Evolutionary conservation across 2,329 filamentous ascomycete genomes (phyloP).

Genomic region (Aspergillus costaricaensis): DNA sequence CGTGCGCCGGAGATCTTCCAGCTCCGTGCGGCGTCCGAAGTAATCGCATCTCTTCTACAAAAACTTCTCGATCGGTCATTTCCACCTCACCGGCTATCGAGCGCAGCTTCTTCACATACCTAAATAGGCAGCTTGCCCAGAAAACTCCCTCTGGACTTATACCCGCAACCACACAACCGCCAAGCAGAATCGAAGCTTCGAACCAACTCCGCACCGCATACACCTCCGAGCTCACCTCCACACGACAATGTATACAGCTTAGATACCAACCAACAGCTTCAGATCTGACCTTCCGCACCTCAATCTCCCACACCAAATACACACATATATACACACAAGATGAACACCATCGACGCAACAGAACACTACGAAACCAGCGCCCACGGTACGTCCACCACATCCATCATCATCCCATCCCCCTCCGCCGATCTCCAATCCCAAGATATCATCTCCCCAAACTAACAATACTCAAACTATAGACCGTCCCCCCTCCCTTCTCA

Average conservation of each 20-base stretch:
- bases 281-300: background rate
- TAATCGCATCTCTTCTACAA: background rate
- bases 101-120: background rate
- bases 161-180: background rate
- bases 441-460: background rate
- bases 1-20: background rate
- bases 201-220: background rate
- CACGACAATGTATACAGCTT: background rate
- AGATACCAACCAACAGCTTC: background rate
- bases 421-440: background rate
- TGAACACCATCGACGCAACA: slow-evolving; percentile 68
- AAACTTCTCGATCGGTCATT: background rate
- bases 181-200: background rate
- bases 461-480: slow-evolving; percentile 36
- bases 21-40: background rate
- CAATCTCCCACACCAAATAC: background rate
- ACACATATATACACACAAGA: slow-evolving; percentile 31
- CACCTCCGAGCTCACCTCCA: background rate
- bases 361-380: slow-evolving; percentile 55
- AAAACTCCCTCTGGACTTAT: background rate
- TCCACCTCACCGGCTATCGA: background rate
- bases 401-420: background rate
- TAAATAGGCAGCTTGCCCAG: background rate
- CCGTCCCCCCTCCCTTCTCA: slow-evolving; percentile 75
- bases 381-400: slow-evolving; percentile 40